These are phyloP conservation scores for Pseudozyma sp. DNA, from an alignment of 1,284 basidiomycete genomes.

Conservation along the genomic window DNA sequence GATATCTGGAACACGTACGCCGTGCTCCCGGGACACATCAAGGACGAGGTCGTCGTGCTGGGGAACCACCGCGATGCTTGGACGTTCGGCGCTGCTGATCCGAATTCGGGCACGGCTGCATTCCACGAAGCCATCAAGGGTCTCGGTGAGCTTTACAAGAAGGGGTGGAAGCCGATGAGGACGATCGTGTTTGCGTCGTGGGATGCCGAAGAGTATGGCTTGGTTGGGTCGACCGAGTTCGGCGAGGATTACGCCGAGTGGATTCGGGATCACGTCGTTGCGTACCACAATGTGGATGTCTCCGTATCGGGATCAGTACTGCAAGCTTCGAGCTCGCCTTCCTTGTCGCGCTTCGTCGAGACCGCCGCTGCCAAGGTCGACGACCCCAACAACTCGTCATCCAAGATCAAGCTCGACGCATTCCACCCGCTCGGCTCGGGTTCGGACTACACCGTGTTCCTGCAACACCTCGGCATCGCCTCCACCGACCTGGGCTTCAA, in stretches of 20 bases:
- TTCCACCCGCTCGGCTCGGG: constrained; percentile 71
- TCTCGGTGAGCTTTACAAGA: constrained; percentile 78
- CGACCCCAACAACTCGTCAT: constrained; percentile 36
- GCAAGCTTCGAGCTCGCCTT: constrained; percentile 75
- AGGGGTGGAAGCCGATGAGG: constrained; percentile 88
- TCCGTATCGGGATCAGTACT: constrained; percentile 79
- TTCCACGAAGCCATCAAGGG: constrained; percentile 84
- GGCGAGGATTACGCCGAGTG: constrained; percentile 88
- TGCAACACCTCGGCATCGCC: constrained; percentile 71
- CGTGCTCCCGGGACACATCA: constrained; percentile 86
- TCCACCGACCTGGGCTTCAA: constrained; percentile 68
- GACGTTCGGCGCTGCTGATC: constrained; percentile 77
- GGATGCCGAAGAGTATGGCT: constrained; percentile 93
- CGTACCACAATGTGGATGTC: constrained; percentile 85
- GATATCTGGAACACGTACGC: constrained; percentile 82
- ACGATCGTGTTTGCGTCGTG: constrained; percentile 89
- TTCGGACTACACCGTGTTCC: constrained; percentile 80
- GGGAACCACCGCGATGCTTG: constrained; percentile 72
- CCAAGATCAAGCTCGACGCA: constrained; percentile 28
- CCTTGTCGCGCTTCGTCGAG: constrained; percentile 80
- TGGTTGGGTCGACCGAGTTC: constrained; percentile 88
- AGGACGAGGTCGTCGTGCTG: constrained; percentile 82
- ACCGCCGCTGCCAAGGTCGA: constrained; percentile 76
- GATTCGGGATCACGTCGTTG: constrained; percentile 81
- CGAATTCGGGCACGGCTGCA: constrained; percentile 86